Conservation (phyloP, 108 stramenopile genomes). For the Cyclotella distinguenda region DNA sequence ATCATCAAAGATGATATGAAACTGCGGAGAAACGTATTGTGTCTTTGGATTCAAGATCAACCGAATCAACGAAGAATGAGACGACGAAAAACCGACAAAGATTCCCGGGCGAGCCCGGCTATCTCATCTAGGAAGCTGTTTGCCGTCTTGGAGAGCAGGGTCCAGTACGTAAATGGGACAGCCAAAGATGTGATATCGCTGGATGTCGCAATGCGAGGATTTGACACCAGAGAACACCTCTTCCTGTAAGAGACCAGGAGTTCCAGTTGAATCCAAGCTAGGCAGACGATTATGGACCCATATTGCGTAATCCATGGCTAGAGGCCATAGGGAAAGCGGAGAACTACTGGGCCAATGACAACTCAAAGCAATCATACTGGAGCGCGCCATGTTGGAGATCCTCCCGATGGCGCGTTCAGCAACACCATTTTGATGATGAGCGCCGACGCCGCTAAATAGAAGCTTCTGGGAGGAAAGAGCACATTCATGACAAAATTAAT, state of each 20-base stretch:
- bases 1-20: conserved; percentile 53
- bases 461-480: not conserved
- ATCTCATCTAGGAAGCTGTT: conserved; percentile 57
- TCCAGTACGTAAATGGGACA: conserved; percentile 64
- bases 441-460: conserved; percentile 29
- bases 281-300: conserved; percentile 11
- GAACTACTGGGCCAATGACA: conserved; percentile 43
- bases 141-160: conserved; percentile 62
- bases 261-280: conserved; percentile 17
- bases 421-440: conserved; percentile 52
- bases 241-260: conserved; percentile 34
- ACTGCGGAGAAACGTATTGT: conserved; percentile 48
- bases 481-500: not conserved
- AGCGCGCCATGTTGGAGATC: conserved; percentile 21
- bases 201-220: conserved; percentile 9
- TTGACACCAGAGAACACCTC: conserved; percentile 8
- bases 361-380: conserved; percentile 41
- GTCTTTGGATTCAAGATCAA: conserved; percentile 33
- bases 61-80: conserved; percentile 32
- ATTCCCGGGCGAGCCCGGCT: conserved; percentile 39
- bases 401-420: conserved; percentile 31
- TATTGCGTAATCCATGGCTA: conserved; percentile 46
- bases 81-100: conserved; percentile 6
- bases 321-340: conserved; percentile 34
- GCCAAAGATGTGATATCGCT: conserved; percentile 41